Percentiles rank a stretch among this genome's conserved stretches.
These are phyloP conservation scores for Fragaria vesca DNA, from an alignment of 306 rosid species.

Conservation along the genomic window DNA sequence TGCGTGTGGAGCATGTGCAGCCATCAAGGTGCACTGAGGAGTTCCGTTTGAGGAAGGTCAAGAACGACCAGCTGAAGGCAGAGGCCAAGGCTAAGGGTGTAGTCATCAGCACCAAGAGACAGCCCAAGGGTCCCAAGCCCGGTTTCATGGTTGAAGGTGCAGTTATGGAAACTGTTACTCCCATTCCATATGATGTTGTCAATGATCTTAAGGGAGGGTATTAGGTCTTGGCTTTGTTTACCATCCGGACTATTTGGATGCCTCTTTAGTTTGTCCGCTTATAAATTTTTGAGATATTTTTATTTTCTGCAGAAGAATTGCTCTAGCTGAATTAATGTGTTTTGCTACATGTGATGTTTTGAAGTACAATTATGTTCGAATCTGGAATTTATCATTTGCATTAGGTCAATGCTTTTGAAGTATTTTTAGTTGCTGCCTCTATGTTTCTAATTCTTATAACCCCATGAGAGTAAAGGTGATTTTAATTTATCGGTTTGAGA, in stretches of 20 bases:
- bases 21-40: slow-evolving; percentile 87
- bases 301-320: background rate
- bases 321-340: background rate
- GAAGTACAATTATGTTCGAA: slow-evolving; percentile 5
- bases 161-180: slow-evolving; percentile 83
- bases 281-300: slow-evolving; percentile 11
- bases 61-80: slow-evolving; percentile 74
- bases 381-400: background rate
- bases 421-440: background rate
- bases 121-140: slow-evolving; percentile 86
- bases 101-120: slow-evolving; percentile 82
- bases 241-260: background rate
- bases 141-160: slow-evolving; percentile 96
- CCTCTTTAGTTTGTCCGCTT: background rate
- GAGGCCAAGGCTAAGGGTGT: slow-evolving; percentile 79
- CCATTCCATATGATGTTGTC: slow-evolving; percentile 94
- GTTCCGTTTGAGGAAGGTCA: slow-evolving; percentile 59
- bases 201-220: slow-evolving; percentile 97
- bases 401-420: background rate
- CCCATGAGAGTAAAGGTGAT: background rate
- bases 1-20: slow-evolving; percentile 85
- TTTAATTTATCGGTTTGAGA: too few relatives aligned
- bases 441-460: background rate
- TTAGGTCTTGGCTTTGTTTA: slow-evolving; percentile 30
- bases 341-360: slow-evolving; percentile 7